Conservation (phyloP, 1,284 basidiomycete genomes). For the Rhodotorula glutinis region DNA sequence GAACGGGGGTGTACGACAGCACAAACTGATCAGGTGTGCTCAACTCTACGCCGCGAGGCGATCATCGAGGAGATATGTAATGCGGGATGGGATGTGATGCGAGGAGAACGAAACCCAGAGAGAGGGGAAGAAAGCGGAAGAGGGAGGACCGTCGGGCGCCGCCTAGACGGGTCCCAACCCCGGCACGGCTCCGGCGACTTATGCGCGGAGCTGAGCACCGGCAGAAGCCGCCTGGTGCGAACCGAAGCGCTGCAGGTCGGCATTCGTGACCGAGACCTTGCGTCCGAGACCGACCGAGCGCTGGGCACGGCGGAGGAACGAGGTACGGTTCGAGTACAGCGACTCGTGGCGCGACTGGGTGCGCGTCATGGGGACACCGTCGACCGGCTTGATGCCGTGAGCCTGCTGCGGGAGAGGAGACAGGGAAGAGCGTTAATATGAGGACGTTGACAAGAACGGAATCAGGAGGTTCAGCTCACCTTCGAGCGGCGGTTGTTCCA, state of each 20-base stretch:
- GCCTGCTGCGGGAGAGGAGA: too few relatives aligned
- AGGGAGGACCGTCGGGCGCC: too few relatives aligned
- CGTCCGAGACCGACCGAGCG: constrained; percentile 74
- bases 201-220: constrained; percentile 30
- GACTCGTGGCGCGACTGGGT: constrained; percentile 88
- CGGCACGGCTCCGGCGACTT: neutral
- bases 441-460: too few relatives aligned
- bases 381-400: constrained; percentile 48
- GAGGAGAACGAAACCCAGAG: neutral
- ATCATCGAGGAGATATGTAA: constrained; percentile 3
- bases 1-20: neutral
- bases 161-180: too few relatives aligned
- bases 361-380: constrained; percentile 75
- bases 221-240: constrained; percentile 31
- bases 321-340: constrained; percentile 86
- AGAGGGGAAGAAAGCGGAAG: neutral
- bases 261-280: constrained; percentile 55
- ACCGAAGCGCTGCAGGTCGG: constrained; percentile 48
- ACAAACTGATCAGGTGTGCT: neutral
- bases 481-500: constrained; percentile 62
- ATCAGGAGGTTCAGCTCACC: too few relatives aligned
- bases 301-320: constrained; percentile 78
- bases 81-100: neutral
- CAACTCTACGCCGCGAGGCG: constrained; percentile 1
- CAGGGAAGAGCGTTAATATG: too few relatives aligned